Conservation (phyloP, 495 filamentous ascomycete species). For the Opeltia flavorubescens region DNA sequence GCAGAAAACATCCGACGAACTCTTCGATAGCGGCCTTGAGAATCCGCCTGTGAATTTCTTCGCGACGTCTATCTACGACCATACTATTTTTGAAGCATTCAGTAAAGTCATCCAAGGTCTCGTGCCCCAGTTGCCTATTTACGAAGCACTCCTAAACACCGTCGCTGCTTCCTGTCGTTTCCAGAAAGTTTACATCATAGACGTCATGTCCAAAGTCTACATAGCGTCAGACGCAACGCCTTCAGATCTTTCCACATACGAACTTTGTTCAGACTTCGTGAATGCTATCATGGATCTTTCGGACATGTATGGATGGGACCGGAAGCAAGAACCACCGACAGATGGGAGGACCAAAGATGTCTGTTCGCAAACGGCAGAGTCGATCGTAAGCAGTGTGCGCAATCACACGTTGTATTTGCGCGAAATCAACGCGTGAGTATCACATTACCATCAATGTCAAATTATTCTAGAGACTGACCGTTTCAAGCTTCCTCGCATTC, state of each 20-base stretch:
- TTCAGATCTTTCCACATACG: conserved; percentile 84
- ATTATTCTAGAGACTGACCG: background rate
- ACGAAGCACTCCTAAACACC: conserved; percentile 83
- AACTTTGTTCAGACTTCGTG: conserved; percentile 95
- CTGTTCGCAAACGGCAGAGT: conserved; percentile 50
- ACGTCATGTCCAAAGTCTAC: conserved; percentile 94
- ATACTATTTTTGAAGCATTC: conserved; percentile 95
- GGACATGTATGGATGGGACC: conserved; percentile 78
- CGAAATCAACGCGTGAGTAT: conserved; percentile 73
- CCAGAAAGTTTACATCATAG: conserved; percentile 94
- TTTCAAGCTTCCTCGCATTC: conserved; percentile 43
- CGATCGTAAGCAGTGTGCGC: conserved; percentile 11
- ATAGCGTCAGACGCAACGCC: conserved; percentile 90
- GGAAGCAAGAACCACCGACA: conserved; percentile 36
- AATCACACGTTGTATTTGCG: conserved; percentile 71
- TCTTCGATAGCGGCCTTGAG: conserved; percentile 79
- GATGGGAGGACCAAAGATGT: conserved; percentile 48
- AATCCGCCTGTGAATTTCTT: conserved; percentile 88
- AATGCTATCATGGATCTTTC: conserved; percentile 94
- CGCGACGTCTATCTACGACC: conserved; percentile 92
- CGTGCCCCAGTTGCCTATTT: conserved; percentile 78
- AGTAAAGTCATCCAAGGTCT: conserved; percentile 96
- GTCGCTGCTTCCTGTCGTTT: conserved; percentile 80
- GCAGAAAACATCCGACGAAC: conserved; percentile 92
- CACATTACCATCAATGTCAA: background rate